phyloP scores from a whole-genome alignment of 177 flowering plant species.

The Vitis hybrid region DNA sequence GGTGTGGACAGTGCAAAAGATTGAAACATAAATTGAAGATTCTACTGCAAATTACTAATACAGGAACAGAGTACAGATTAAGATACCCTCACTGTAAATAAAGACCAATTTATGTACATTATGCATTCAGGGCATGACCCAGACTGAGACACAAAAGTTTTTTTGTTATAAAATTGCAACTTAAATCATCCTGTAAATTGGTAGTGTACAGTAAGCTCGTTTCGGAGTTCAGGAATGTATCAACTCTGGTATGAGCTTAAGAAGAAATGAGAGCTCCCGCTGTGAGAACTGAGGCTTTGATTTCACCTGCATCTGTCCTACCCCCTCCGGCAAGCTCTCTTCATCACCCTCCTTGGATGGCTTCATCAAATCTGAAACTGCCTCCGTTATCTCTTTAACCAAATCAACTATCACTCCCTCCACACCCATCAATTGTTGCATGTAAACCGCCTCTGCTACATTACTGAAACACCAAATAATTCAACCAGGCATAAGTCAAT shows the following conservation, averaged over 20 bases:
- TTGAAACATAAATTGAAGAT: too few relatives aligned
- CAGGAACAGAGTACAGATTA: too few relatives aligned
- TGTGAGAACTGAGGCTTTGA: slow-evolving; percentile 62
- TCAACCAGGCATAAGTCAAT: too few relatives aligned
- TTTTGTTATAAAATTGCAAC: too few relatives aligned
- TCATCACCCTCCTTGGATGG: slow-evolving; percentile 27
- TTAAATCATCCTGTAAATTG: not conserved
- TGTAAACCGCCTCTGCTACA: slow-evolving; percentile 85
- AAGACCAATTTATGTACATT: not conserved
- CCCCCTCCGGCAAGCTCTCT: slow-evolving; percentile 17
- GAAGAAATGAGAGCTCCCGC: slow-evolving; percentile 48
- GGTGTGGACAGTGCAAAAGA: too few relatives aligned
- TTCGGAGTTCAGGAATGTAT: slow-evolving; percentile 23
- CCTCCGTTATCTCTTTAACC: slow-evolving; percentile 69
- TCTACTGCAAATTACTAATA: too few relatives aligned
- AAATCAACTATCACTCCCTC: slow-evolving; percentile 95
- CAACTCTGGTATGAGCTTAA: slow-evolving; percentile 63
- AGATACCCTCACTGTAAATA: too few relatives aligned
- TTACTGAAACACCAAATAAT: slow-evolving; percentile 43
- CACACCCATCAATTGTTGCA: slow-evolving; percentile 88
- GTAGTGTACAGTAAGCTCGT: too few relatives aligned
- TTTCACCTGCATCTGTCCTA: slow-evolving; percentile 13
- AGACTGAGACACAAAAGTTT: too few relatives aligned
- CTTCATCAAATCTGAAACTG: slow-evolving; percentile 50
- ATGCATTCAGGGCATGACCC: too few relatives aligned